Evolutionary conservation across 2,329 filamentous ascomycete genomes (phyloP).

Genomic region (Paecilomyces variotii): DNA sequence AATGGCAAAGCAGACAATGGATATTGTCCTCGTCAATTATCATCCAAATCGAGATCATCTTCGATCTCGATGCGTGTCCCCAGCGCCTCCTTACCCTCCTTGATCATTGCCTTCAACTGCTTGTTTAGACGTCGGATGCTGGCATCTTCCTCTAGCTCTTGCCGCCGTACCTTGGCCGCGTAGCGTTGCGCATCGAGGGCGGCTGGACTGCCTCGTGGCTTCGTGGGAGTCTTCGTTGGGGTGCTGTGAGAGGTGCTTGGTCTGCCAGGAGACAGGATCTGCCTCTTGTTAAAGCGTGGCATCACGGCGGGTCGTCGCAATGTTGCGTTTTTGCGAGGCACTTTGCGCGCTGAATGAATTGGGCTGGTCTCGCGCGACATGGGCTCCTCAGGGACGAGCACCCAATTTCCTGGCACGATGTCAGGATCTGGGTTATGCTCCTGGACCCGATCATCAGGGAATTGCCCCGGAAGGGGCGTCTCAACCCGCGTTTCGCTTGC

Average conservation of each 20-base stretch:
- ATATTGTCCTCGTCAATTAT: conserved; percentile 6
- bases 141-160: conserved; percentile 70
- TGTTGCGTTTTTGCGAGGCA: conserved; percentile 13
- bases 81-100: conserved; percentile 78
- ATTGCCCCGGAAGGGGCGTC: conserved; percentile 48
- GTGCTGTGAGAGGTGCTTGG: conserved; percentile 16
- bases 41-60: conserved; percentile 29
- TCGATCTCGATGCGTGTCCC: conserved; percentile 64
- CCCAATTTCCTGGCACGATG: conserved; percentile 59
- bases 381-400: conserved; percentile 46
- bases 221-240: conserved; percentile 15
- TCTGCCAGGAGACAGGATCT: conserved; percentile 13
- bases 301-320: conserved; percentile 18
- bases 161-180: conserved; percentile 61
- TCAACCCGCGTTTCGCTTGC: conserved; percentile 12
- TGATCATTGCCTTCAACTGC: conserved; percentile 76
- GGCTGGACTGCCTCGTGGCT: conserved; percentile 19
- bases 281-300: conserved; percentile 17
- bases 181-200: conserved; percentile 61
- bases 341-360: conserved; percentile 13
- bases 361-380: conserved; percentile 9
- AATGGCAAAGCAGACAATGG: neutral
- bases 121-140: conserved; percentile 72
- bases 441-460: conserved; percentile 36
- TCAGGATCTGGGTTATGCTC: conserved; percentile 14